A percentile compares a stretch with the other conserved stretches of the same genome.
These are phyloP conservation scores for Neocallimastix lanati DNA, from an alignment of 192 early-diverging fungal genomes.

Conservation along the genomic window DNA sequence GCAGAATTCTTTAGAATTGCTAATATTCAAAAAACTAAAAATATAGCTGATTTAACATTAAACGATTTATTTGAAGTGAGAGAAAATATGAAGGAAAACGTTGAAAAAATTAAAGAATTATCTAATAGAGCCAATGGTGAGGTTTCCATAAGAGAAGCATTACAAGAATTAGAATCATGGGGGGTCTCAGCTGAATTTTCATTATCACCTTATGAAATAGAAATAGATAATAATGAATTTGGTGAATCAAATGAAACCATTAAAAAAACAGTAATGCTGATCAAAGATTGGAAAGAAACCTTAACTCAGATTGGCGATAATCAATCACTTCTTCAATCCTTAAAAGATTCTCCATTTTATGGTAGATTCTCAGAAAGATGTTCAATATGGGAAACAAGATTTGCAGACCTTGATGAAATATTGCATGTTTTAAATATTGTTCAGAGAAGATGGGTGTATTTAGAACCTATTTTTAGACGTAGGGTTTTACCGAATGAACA, in stretches of 20 bases:
- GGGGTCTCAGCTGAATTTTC: conserved; percentile 25
- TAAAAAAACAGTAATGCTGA: conserved; percentile 14
- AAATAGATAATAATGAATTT: background rate
- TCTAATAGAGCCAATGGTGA: conserved; percentile 34
- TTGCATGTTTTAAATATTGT: conserved; percentile 25
- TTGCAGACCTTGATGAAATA: conserved; percentile 25
- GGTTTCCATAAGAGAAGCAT: conserved; percentile 30
- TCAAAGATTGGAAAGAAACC: conserved; percentile 40
- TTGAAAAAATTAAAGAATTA: conserved; percentile 29
- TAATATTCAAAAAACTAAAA: conserved; percentile 13
- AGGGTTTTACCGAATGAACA: conserved; percentile 30
- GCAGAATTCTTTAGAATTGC: conserved; percentile 26
- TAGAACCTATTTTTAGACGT: conserved; percentile 39
- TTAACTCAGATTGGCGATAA: conserved; percentile 40
- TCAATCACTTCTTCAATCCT: conserved; percentile 27
- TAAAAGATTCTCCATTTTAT: conserved; percentile 41
- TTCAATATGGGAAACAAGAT: conserved; percentile 23
- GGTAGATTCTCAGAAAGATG: conserved; percentile 31
- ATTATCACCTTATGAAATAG: conserved; percentile 4
- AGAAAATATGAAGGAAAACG: conserved; percentile 11
- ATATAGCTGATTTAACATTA: conserved; percentile 22
- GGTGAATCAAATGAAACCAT: conserved; percentile 26
- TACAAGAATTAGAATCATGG: conserved; percentile 39
- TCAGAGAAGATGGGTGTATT: conserved; percentile 35
- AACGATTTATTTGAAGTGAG: conserved; percentile 14